Base-by-base conservation (phyloP, 495 filamentous ascomycete species). In the Neurospora sp. region DNA sequence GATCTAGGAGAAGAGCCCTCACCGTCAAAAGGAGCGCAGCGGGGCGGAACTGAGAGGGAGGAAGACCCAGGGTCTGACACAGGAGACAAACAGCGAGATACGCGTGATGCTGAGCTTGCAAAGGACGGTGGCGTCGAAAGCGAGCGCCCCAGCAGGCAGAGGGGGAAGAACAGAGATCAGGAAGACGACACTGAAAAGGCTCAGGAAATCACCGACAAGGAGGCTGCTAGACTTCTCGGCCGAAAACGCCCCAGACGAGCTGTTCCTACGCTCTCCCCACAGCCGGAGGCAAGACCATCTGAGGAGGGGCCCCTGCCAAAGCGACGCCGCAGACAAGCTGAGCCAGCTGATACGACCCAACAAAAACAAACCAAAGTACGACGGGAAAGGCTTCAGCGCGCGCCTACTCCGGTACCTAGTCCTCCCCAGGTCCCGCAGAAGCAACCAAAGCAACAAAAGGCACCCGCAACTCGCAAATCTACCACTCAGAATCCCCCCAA, bases 191-290 rank as follows among this genome's bases (percentile, higher is more conserved):
- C 71, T 4, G 79, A 77, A 27, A 71, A 72, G 53, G 76, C 80
- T 35, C 72, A 80, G 61, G 78, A 81, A 70, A 76, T 83, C 22
- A 75, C 77, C 38, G 79, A 79, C 6, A 73, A 75, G 66, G 82
- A 83, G 69, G 82, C 80, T 27, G 82, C 83, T 5, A 74, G 44
- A 20, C 75, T 71, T 20, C 71, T 83, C 18, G 80, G 80, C 53
- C 81, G 76, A 46, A 84, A 83, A 73, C 81, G 81, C 18, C 76
- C 79, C 12, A 78, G 82, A 22, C 74, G 70, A n/a, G 82, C 81
- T 53, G 68, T 75, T 31, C 80, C 68, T 16, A 75, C 74, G 41
- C 75, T 74, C 2, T 80, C 82, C 2, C 77, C 77, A 1, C 81
- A 83, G n/a, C 70, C 81, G 16, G 72, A 75, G 66, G 76, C 75